A percentile compares a stretch with the other conserved stretches of the same genome.
phyloP scores from a whole-genome alignment of 2,329 filamentous ascomycete species.

The Stagonosporopsis rhizophila region DNA sequence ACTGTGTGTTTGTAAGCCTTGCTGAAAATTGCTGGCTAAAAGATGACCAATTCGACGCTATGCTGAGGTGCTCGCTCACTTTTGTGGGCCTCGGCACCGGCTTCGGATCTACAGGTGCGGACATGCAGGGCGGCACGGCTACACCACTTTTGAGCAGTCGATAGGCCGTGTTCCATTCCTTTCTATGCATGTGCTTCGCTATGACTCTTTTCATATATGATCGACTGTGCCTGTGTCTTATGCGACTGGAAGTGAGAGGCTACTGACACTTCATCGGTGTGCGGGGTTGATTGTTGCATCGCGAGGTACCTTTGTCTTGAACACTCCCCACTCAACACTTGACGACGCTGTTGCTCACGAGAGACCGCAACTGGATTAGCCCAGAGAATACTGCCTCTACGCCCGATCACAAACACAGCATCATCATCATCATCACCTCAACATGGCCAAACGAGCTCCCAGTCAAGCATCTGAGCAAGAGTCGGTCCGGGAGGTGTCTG shows the following conservation, averaged over 20 bases:
- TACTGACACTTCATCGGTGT: neutral
- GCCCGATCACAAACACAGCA: neutral
- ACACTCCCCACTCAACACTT: neutral
- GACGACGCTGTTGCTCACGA: neutral
- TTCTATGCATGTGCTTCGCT: constrained; percentile 11
- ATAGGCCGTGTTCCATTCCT: constrained; percentile 6
- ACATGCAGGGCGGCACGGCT: constrained; percentile 11
- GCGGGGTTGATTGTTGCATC: constrained; percentile 1
- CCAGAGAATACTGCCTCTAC: neutral
- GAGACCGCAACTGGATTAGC: neutral
- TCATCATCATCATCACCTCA: too few relatives aligned
- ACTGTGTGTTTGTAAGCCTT: constrained; percentile 5
- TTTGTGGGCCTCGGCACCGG: constrained; percentile 10
- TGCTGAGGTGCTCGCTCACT: constrained; percentile 7
- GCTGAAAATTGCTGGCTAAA: neutral
- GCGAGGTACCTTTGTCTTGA: too few relatives aligned
- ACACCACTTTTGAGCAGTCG: constrained; percentile 5
- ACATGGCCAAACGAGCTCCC: constrained; percentile 26
- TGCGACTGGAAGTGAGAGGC: constrained; percentile 1
- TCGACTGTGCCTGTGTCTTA: neutral
- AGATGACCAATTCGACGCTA: constrained; percentile 14
- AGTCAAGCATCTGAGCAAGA: constrained; percentile 24
- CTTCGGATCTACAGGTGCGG: constrained; percentile 7
- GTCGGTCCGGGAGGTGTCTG: constrained; percentile 19
- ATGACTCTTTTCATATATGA: constrained; percentile 10